Base-by-base conservation (phyloP, 768 basidiomycete species). In the Coprinopsis cinerea region DNA sequence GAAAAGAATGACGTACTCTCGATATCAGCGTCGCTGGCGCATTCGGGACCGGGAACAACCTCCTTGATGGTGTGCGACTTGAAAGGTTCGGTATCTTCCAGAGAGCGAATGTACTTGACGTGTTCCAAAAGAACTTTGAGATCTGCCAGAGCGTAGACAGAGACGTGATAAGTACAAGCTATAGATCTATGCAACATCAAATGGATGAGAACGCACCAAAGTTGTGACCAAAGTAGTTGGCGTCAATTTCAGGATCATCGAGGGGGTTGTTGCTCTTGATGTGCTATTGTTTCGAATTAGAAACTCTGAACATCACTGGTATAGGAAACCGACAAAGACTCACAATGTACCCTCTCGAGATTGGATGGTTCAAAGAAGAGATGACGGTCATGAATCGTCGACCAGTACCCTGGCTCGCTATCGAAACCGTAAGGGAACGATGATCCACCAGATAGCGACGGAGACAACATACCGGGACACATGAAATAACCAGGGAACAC, bases 221-320 rank as follows among this genome's bases (percentile, higher is more conserved):
- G 42, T 71, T 67, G 44, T 66, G 59, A 48, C 70, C 72, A 48
- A 75, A 70, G 53, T 71, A 73, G 41, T 64, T 64, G 5, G 74
- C 74, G 53, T 75, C 71, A 35, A 72, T 64, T 23, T 54, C 63
- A 1, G 72, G 71, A 47, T 63, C 34, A n/a, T 59, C 64, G 2
- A 45, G 44, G 3, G 72, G 69, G 50, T 74, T 65, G 18, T 54
- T 57, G 17, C 61, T 67, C 26, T 44, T 58, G n/a, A 58, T 57
- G 41, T 72, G 71, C 64, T 59, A 45, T 26, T 1, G 27, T 6
- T n/a, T n/a, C 28, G n/a, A 3, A 15, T 34, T 9, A 9, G 30
- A 34, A 9, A 40, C 17, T 13, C 13, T 3, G 15, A 39, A n/a
- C 23, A 20, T 24, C 2, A 24, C n/a, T 62, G 53, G 5, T 58